phyloP scores from a whole-genome alignment of 163 green algal species.

The Scenedesmus sp. region DNA sequence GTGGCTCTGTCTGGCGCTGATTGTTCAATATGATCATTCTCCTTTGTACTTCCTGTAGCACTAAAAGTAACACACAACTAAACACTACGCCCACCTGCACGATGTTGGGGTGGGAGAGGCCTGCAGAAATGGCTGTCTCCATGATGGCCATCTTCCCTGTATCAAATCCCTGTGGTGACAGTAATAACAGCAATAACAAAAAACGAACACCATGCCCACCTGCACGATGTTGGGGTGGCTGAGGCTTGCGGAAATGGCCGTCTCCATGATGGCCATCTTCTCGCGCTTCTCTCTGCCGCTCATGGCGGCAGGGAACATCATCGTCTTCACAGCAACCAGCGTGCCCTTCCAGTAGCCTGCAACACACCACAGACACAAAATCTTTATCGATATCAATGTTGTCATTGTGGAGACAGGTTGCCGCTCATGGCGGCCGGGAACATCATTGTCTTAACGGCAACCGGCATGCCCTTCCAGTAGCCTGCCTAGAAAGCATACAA shows the following conservation, averaged over 20 bases:
- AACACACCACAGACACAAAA: background rate
- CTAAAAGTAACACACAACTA: background rate
- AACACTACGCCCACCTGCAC: constrained; percentile 17
- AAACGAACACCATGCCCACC: constrained; percentile 1
- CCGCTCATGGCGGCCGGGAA: constrained; percentile 48
- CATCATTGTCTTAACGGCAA: constrained; percentile 54
- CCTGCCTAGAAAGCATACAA: background rate
- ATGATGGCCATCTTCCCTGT: constrained; percentile 63
- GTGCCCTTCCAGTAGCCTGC: constrained; percentile 11
- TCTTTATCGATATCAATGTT: no score
- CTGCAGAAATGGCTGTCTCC: constrained; percentile 61
- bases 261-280: constrained; percentile 59
- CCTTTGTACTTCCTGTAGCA: no score
- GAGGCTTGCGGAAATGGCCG: constrained; percentile 49
- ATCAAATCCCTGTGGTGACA: no score
- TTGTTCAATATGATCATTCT: no score
- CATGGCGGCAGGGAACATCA: constrained; percentile 32
- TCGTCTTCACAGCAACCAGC: background rate
- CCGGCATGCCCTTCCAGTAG: constrained; percentile 50
- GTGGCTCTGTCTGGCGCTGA: no score
- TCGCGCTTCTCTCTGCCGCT: constrained; percentile 51
- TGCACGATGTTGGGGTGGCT: constrained; percentile 63
- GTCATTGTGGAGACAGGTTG: background rate
- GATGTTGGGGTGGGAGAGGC: constrained; percentile 62
- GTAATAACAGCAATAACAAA: no score